Evolutionary conservation across 2,329 filamentous ascomycete species (phyloP).

Genomic region (Penicillium sp.): DNA sequence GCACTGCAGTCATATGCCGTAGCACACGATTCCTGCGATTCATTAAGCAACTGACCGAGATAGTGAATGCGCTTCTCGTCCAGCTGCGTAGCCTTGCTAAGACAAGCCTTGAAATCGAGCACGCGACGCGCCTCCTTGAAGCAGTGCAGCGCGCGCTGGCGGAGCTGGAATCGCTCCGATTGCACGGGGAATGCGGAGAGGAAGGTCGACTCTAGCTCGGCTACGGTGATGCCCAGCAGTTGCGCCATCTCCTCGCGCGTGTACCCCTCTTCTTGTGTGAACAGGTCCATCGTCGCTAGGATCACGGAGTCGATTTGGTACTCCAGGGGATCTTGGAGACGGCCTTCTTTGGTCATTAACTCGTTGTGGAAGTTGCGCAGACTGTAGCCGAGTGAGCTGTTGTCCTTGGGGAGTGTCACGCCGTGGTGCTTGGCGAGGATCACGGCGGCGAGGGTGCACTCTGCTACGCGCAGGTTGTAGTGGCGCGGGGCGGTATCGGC

Average conservation of each 20-base stretch:
- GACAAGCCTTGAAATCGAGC: constrained; percentile 74
- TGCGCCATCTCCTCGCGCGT: constrained; percentile 79
- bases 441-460: constrained; percentile 83
- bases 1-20: constrained; percentile 90
- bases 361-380: constrained; percentile 83
- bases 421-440: constrained; percentile 61
- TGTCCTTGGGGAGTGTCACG: constrained; percentile 70
- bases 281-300: constrained; percentile 65
- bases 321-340: constrained; percentile 52
- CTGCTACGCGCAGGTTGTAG: constrained; percentile 96
- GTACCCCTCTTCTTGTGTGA: constrained; percentile 79
- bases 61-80: constrained; percentile 66
- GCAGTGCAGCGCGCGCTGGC: constrained; percentile 85
- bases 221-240: constrained; percentile 66
- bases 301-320: constrained; percentile 74
- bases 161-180: constrained; percentile 81
- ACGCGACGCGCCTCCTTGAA: constrained; percentile 87
- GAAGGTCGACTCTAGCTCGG: constrained; percentile 73
- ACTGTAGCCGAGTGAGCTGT: constrained; percentile 77
- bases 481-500: constrained; percentile 88
- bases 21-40: constrained; percentile 83
- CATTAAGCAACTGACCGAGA: constrained; percentile 82
- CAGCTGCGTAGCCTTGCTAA: constrained; percentile 57
- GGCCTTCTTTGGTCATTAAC: constrained; percentile 62
- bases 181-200: constrained; percentile 87